Evolutionary conservation across 352 stramenopile genomes (phyloP), one percentile per base, ranked within the genome.

Genomic region (Pythium brachiatum): DNA sequence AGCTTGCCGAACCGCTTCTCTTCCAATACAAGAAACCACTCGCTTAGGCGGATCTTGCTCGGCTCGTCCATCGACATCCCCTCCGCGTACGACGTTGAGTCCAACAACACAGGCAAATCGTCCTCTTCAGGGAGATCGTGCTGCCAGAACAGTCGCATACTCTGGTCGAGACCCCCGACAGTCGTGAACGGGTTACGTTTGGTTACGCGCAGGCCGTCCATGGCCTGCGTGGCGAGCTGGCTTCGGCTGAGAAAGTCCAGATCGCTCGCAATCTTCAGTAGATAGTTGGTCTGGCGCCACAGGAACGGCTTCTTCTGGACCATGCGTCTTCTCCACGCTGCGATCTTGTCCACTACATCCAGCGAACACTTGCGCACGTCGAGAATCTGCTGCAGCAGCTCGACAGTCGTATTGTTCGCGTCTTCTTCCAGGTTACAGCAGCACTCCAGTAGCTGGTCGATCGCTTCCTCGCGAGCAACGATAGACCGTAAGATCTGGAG

Each of bases 241-340:
- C 81, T 92, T 53, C 86, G 84, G 57, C 71, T 86, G n/a, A 92
- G 57, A 43, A 93, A 92, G 43, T 93, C 84, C 1, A 85, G 32
- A 48, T 93, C 84, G 44, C 70, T 75, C 7, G 70, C 70, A 79
- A 93, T 89, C 43, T 83, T 81, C 29, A 90, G 57, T 8, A 85
- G 51, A 51, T 93, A 93, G 50, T 93, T 93, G 15, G 74, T 29
- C 29, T 78, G 68, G 16, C 75, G 69, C 82, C 82, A 92, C 26
- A 64, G 41, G 56, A 93, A 93, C 20, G 82, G 80, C 32, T 73
- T 55, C 9, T 66, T 72, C 56, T 81, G 70, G 13, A 89, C 75
- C 79, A 90, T 86, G 41, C 76, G 70, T 4, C 81, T 66, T 2
- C 79, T 69, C 83, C 83, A 91, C 5, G 75, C 71, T 21, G 81